These are phyloP conservation scores for Botrytis aclada DNA, from an alignment of 2,329 filamentous ascomycete species.

Conservation along the genomic window DNA sequence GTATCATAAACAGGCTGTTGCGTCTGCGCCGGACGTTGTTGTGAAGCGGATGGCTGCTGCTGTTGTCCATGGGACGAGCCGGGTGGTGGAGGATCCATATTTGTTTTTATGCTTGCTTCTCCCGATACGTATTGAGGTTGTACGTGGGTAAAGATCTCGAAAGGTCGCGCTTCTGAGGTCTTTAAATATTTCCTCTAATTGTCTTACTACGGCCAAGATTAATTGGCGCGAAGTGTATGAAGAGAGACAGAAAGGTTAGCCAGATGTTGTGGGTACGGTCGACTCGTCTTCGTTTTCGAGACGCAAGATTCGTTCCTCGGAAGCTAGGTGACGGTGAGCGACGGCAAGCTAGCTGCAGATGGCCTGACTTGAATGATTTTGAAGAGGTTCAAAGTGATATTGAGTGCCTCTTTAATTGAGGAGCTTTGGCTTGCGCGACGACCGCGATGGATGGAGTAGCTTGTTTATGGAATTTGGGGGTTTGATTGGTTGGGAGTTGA, in stretches of 20 bases:
- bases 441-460: slow-evolving; percentile 6
- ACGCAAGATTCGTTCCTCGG: neutral
- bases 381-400: neutral
- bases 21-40: slow-evolving; percentile 16
- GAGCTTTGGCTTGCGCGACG: slow-evolving; percentile 19
- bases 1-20: slow-evolving; percentile 65
- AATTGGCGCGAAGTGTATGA: neutral
- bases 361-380: neutral
- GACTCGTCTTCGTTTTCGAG: neutral
- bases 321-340: neutral
- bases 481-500: slow-evolving; percentile 10
- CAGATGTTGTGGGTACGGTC: slow-evolving; percentile 4
- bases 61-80: slow-evolving; percentile 54
- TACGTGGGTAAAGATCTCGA: neutral
- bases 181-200: neutral
- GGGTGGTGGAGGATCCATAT: slow-evolving; percentile 55
- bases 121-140: slow-evolving; percentile 8
- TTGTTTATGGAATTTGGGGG: slow-evolving; percentile 17
- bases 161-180: neutral
- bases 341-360: slow-evolving; percentile 10
- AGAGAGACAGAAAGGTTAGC: neutral
- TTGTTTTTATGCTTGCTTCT: slow-evolving; percentile 24
- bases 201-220: slow-evolving; percentile 3
- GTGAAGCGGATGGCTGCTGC: slow-evolving; percentile 46
- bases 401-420: slow-evolving; percentile 8